Evolutionary conservation across 768 basidiomycete species (phyloP), one percentile per base, ranked within the genome.

Genomic region (Hericium coralloides): DNA sequence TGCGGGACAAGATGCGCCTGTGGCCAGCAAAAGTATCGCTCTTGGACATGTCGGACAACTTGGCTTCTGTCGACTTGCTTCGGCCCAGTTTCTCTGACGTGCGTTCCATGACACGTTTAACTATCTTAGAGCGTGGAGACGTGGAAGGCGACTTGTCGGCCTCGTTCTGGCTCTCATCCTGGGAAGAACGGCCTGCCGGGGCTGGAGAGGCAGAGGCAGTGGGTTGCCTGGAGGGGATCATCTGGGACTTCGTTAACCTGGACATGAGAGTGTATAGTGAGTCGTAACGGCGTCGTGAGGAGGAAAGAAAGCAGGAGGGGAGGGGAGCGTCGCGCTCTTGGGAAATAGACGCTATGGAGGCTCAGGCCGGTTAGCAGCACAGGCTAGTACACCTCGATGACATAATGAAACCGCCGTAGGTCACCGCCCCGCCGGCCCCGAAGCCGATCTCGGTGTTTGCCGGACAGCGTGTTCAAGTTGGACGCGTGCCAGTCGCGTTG

Each of bases 31-130:
- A 68, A 64, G 31, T 72, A 67, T 58, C 72, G 63, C 61, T 64
- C 57, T 66, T 66, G 18, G 66, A 60, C 18, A 60, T 51, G 54
- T 63, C 36, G 36, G 49, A 23, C 12, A 58, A 37, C 59, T 64
- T 65, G 41, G 53, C 63, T 9, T 65, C 62, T 31, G 55, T 20
- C 2, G 66, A 64, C 49, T 61, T 66, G 67, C 83, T 86, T 64
- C 76, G 76, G 59, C 83, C 82, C 31, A 91, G 74, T 59, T 76
- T 85, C 63, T 83, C 82, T 55, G 83, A 83, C 0, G 84, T 84
- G 71, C 73, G 78, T 63, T 75, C 77, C 47, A 81, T 60, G 26
- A 68, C 67, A 53, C 70, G 67, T 12, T 63, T 64, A 9, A 67
- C 63, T 6, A 69, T 49, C n/a, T 64, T 56, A 12, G 58, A 60